Evolutionary conservation across 202 grass and related monocot species (phyloP).

Genomic region (Setaria viridis): DNA sequence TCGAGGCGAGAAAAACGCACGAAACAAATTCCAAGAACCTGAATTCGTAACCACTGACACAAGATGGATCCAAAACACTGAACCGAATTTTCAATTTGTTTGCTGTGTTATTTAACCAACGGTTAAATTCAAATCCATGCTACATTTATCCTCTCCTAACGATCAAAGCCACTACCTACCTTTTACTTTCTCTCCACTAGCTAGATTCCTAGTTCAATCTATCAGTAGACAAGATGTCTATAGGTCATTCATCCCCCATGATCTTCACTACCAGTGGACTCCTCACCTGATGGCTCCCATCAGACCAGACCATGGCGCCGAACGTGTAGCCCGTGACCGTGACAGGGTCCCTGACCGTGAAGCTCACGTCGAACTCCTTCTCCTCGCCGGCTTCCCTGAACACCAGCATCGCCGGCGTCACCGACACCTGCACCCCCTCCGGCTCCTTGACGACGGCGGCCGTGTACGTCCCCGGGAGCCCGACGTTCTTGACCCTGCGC

Average conservation of each 20-base stretch:
- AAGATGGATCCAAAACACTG: neutral
- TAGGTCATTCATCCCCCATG: neutral
- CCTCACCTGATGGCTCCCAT: constrained; percentile 74
- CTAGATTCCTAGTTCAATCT: constrained; percentile 20
- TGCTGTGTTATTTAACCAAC: neutral
- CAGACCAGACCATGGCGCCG: constrained; percentile 72
- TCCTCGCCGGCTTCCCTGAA: constrained; percentile 50
- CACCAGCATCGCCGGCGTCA: constrained; percentile 40
- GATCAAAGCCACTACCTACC: neutral
- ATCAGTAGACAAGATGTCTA: neutral
- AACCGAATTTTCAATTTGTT: neutral
- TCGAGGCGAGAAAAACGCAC: neutral
- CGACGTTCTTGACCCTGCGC: constrained; percentile 69
- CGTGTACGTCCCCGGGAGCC: constrained; percentile 52
- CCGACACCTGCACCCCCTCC: constrained; percentile 46
- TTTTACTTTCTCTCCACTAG: neutral
- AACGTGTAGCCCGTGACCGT: constrained; percentile 52
- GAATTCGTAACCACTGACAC: neutral
- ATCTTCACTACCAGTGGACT: constrained; percentile 69
- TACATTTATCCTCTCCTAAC: constrained; percentile 6
- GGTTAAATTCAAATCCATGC: neutral
- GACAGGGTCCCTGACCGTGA: constrained; percentile 26
- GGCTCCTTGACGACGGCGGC: constrained; percentile 42
- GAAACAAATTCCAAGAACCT: neutral
- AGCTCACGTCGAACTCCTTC: constrained; percentile 53